Conservation (phyloP, 2,329 filamentous ascomycete genomes). For the Fusarium albidum region DNA sequence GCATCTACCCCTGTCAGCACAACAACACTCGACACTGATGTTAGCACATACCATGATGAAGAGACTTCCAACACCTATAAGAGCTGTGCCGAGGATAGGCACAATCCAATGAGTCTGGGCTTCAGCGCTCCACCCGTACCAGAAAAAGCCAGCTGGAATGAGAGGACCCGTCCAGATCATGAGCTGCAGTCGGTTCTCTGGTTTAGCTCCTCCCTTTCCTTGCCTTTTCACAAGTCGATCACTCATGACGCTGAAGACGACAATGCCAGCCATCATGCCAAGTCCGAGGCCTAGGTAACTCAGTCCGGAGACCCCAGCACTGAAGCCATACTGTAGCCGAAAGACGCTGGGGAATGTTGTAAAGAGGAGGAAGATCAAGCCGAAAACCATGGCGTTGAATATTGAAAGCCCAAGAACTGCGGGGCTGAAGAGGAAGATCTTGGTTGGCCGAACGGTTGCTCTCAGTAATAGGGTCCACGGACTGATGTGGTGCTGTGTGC, state of each 20-base stretch:
- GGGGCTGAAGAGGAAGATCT: background rate
- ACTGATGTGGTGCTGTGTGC: background rate
- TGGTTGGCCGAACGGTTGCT: no score
- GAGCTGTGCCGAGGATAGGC: slow-evolving; percentile 62
- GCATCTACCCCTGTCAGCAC: slow-evolving; percentile 2
- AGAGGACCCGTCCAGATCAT: slow-evolving; percentile 63
- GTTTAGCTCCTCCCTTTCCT: slow-evolving; percentile 15
- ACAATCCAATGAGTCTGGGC: slow-evolving; percentile 62
- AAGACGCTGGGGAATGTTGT: slow-evolving; percentile 48
- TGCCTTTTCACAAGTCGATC: slow-evolving; percentile 14
- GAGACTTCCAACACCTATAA: slow-evolving; percentile 55
- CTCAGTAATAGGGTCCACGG: no score
- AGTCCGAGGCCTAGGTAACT: slow-evolving; percentile 59
- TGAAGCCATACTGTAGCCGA: slow-evolving; percentile 44
- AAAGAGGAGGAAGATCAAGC: slow-evolving; percentile 47
- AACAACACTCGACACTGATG: no score
- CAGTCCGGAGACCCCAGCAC: slow-evolving; percentile 41
- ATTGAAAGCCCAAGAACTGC: slow-evolving; percentile 52
- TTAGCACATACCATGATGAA: slow-evolving; percentile 46
- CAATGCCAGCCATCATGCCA: slow-evolving; percentile 42
- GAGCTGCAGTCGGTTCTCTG: slow-evolving; percentile 59
- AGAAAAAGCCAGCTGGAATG: slow-evolving; percentile 61
- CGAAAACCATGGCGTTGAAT: slow-evolving; percentile 47
- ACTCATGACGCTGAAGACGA: slow-evolving; percentile 9
- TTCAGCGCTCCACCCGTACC: slow-evolving; percentile 67